Base-by-base conservation (phyloP, 441 rosid genomes). In the Syzygium malaccense region DNA sequence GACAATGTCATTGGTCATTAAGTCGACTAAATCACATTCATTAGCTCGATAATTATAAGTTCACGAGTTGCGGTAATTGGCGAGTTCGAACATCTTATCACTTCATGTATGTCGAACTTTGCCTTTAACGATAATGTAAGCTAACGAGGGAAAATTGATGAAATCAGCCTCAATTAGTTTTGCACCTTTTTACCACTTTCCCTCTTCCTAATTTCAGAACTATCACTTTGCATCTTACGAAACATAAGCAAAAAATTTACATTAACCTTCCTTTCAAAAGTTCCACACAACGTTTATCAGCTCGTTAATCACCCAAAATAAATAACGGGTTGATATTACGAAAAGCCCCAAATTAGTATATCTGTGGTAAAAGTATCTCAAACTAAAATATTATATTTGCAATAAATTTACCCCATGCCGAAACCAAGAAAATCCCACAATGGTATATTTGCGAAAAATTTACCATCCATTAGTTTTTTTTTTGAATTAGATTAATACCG, bases 321-420 rank as follows among this genome's bases (percentile, higher is more conserved):
- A 45, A 45, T 45, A 45, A 45, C 48, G 48, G 48, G 48, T 45
- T 45, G 48, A 45, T 45, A 45, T 1, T 45, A 45, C 48, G 8
- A 45, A 57, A 1, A 11, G 26, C 12, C 14, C 3, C 7, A 2
- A 57, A 25, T 1, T 0, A 6, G 25, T 4, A 57, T 14, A 58
- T 26, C 4, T 25, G 0, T 4, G 30, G 11, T 11, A 11, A 58
- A 11, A 26, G 26, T 58, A 45, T 1, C 8, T 45, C 48, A 45
- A 45, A 45, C 48, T 45, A 45, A 45, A 45, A 45, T 45, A 7
- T 45, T 45, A 7, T 9, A 45, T 9, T 45, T 7, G 48, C 48
- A 0, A 45, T 0, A 1, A 7, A 45, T 45, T 45, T 45, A 45
- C 48, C 48, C 2, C 8, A 7, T 45, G 9, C 48, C 48, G 48